phyloP scores from a whole-genome alignment of 441 rosid species.

The Raphanus hybrid region DNA sequence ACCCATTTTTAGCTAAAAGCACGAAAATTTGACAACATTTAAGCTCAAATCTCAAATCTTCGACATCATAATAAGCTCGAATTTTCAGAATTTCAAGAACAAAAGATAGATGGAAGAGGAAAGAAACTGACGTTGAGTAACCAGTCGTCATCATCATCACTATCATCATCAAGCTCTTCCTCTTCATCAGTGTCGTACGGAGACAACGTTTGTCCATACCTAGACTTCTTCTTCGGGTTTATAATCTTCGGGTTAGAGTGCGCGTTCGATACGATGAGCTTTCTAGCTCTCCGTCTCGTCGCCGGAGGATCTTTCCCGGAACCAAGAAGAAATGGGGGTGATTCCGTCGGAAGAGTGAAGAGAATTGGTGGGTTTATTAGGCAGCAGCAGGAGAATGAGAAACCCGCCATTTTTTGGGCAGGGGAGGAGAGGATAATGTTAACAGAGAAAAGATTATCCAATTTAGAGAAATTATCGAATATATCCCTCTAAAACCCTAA shows the following conservation, averaged over 20 bases:
- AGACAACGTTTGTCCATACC: conserved; percentile 56
- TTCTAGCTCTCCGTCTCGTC: conserved; percentile 27
- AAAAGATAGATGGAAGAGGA: neutral
- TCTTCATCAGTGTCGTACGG: conserved; percentile 60
- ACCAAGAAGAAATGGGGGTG: conserved; percentile 23
- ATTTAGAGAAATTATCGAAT: conserved; percentile 33
- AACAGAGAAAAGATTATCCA: conserved; percentile 39
- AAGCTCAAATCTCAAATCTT: neutral
- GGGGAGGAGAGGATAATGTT: conserved; percentile 21
- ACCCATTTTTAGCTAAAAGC: neutral
- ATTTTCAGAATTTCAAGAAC: neutral
- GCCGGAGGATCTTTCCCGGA: conserved; percentile 22
- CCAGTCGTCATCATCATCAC: conserved; percentile 51
- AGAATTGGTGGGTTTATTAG: conserved; percentile 39
- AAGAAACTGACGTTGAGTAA: conserved; percentile 50
- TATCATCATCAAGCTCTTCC: conserved; percentile 46
- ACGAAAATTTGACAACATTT: neutral
- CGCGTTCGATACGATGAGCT: conserved; percentile 52
- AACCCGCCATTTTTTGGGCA: conserved; percentile 47
- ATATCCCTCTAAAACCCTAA: conserved; percentile 58
- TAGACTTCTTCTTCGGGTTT: conserved; percentile 72
- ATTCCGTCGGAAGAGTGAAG: conserved; percentile 27
- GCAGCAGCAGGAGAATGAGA: conserved; percentile 36
- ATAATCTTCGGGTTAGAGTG: conserved; percentile 84
- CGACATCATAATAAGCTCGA: neutral